Conservation (phyloP, 1,284 basidiomycete genomes). For the Abortiporus biennis region DNA sequence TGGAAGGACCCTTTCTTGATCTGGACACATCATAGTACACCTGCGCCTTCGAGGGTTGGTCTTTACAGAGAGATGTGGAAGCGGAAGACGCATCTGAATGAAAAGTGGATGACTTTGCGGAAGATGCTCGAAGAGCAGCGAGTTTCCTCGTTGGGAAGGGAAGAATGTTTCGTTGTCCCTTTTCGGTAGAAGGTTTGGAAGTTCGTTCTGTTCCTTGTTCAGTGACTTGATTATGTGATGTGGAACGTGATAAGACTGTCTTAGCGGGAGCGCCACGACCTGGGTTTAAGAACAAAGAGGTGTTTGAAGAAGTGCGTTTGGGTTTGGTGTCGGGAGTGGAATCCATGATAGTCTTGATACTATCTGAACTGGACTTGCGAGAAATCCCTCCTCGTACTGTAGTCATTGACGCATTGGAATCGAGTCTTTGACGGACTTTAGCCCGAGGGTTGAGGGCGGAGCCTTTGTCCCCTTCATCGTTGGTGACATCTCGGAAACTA, state of each 20-base stretch:
- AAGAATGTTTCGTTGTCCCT: background rate
- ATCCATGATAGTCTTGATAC: constrained; percentile 1
- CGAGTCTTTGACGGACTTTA: background rate
- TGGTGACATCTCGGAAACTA: background rate
- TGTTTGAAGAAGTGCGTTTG: background rate
- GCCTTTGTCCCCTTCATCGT: background rate
- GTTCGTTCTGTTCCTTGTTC: too few species aligned
- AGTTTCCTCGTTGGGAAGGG: background rate
- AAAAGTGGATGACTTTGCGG: background rate
- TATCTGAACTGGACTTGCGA: constrained; percentile 2
- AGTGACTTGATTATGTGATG: constrained; percentile 5
- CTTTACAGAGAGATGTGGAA: background rate
- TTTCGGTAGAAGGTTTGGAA: background rate
- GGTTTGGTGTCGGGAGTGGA: background rate
- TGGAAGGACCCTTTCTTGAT: background rate
- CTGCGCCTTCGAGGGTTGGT: background rate
- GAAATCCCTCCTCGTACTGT: background rate
- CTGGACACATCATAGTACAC: too few species aligned
- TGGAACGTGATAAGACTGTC: constrained; percentile 2
- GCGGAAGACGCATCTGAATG: background rate
- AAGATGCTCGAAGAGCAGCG: background rate
- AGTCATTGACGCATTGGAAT: background rate
- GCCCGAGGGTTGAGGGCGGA: background rate
- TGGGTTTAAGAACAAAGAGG: background rate
- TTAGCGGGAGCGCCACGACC: constrained; percentile 3